These are phyloP conservation scores for Penicillium capsulatum DNA, from an alignment of 2,329 filamentous ascomycete genomes.

Conservation along the genomic window DNA sequence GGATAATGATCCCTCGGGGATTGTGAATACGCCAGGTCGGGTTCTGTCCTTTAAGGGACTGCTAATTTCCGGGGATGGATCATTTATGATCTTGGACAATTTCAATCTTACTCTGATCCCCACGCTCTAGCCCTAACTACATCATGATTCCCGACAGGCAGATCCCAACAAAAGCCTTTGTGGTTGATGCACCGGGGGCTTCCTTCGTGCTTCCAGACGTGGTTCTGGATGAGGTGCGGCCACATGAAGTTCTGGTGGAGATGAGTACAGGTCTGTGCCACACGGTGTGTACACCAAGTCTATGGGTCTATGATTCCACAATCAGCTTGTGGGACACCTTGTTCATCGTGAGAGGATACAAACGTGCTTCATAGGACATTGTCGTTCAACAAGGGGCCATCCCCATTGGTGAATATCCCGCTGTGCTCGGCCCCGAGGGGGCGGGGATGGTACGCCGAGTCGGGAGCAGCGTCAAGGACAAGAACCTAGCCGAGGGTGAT, in stretches of 20 bases:
- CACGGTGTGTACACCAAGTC: conserved; percentile 20
- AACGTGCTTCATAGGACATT: conserved; percentile 26
- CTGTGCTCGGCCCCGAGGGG: conserved; percentile 27
- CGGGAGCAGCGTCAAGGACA: conserved; percentile 23
- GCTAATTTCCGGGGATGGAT: too few relatives aligned
- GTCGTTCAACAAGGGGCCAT: conserved; percentile 26
- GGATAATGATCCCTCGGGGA: too few relatives aligned
- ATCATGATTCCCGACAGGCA: conserved; percentile 18
- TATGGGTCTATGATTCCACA: too few relatives aligned
- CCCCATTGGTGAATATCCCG: conserved; percentile 24
- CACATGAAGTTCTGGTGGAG: conserved; percentile 33
- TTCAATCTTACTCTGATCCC: too few relatives aligned
- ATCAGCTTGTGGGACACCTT: too few relatives aligned
- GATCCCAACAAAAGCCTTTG: conserved; percentile 20
- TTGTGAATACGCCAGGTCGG: too few relatives aligned
- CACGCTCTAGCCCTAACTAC: neutral
- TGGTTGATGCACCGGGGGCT: conserved; percentile 15
- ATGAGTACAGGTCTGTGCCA: conserved; percentile 37
- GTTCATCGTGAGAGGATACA: too few relatives aligned
- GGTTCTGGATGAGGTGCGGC: conserved; percentile 23
- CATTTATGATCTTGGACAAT: neutral
- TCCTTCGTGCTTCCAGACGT: conserved; percentile 26
- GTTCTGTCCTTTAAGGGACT: too few relatives aligned
- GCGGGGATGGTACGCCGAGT: conserved; percentile 27
- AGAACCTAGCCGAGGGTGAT: conserved; percentile 30